Evolutionary conservation across 139 green algal genomes (phyloP).

Genomic region (Closterium sp.): DNA sequence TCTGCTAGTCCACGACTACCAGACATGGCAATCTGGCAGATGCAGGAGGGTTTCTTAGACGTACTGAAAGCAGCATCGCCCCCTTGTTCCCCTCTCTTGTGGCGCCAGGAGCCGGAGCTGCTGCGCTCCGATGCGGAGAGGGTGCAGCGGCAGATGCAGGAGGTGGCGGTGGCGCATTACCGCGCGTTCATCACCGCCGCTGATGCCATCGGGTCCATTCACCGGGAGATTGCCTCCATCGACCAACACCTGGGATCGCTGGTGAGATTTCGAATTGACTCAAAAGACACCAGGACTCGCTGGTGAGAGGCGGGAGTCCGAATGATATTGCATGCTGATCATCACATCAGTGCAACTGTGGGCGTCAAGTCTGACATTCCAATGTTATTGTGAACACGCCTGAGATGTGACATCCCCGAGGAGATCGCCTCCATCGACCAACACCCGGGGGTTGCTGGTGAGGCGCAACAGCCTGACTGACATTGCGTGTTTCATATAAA

Average conservation of each 20-base stretch:
- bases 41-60: no score
- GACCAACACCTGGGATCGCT: constrained; percentile 44
- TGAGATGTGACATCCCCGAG: constrained; percentile 52
- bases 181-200: constrained; percentile 66
- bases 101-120: constrained; percentile 78
- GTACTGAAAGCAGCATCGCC: no score
- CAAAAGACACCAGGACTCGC: no score
- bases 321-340: background rate
- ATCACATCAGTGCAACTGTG: no score
- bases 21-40: no score
- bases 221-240: constrained; percentile 35
- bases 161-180: constrained; percentile 70
- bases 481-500: no score
- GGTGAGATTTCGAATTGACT: constrained; percentile 10
- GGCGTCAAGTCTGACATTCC: no score
- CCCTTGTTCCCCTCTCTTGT: background rate
- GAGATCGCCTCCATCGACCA: constrained; percentile 45
- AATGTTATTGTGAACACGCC: no score
- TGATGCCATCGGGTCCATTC: constrained; percentile 58
- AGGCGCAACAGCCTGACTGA: no score
- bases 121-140: constrained; percentile 77
- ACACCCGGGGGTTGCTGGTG: constrained; percentile 44
- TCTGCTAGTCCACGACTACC: background rate
- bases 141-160: constrained; percentile 70
- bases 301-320: constrained; percentile 5